Percentiles rank a stretch among this genome's conserved stretches.
These are phyloP conservation scores for Trametes versicolor DNA, from an alignment of 1,284 basidiomycete species.

Conservation along the genomic window DNA sequence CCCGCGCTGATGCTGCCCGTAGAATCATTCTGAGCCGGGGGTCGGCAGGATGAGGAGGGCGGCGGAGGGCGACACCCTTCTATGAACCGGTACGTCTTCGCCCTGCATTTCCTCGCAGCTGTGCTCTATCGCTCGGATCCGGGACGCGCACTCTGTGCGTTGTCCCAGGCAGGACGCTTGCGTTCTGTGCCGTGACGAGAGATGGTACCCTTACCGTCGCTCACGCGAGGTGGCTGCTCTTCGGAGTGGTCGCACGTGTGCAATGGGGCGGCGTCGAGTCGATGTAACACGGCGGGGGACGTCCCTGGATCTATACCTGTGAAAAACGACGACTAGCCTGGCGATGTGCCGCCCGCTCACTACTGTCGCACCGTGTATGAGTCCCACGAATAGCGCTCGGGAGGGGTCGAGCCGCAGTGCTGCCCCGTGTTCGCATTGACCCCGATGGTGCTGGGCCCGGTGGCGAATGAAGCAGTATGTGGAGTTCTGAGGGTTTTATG, in stretches of 20 bases:
- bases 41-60: neutral
- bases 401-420: neutral
- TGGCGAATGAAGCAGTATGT: neutral
- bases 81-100: neutral
- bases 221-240: neutral
- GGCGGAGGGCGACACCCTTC: neutral
- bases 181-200: constrained; percentile 9
- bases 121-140: constrained; percentile 15
- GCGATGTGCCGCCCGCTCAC: neutral
- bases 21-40: neutral
- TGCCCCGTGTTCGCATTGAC: neutral
- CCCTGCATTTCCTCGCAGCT: neutral
- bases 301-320: neutral
- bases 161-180: constrained; percentile 7
- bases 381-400: neutral
- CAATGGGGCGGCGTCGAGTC: neutral
- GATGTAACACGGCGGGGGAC: neutral
- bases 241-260: neutral
- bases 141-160: neutral
- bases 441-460: neutral
- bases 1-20: constrained; percentile 5
- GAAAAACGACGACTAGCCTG: neutral
- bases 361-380: neutral
- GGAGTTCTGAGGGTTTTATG: neutral
- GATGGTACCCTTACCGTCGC: constrained; percentile 6